A percentile compares a stretch with the other conserved stretches of the same genome.
These are phyloP conservation scores for Colletotrichum brevisporum DNA, from an alignment of 2,329 filamentous ascomycete species.

Conservation along the genomic window DNA sequence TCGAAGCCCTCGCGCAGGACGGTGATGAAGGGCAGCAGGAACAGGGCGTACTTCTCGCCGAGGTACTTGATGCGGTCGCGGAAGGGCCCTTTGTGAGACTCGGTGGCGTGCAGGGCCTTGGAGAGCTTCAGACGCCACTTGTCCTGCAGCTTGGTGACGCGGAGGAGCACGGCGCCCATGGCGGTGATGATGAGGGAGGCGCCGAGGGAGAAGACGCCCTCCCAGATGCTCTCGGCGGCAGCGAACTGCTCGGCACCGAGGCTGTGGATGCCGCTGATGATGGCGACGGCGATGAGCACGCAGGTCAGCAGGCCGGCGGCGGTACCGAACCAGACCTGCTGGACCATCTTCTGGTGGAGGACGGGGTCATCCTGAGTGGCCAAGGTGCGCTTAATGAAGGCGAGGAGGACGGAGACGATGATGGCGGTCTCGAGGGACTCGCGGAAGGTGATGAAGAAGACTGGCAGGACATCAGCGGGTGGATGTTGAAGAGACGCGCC, in stretches of 20 bases:
- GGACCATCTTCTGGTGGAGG: conserved; percentile 68
- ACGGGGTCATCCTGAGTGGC: conserved; percentile 65
- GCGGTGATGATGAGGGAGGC: conserved; percentile 75
- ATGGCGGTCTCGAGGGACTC: conserved; percentile 77
- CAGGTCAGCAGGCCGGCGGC: conserved; percentile 38
- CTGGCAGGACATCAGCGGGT: conserved; percentile 43
- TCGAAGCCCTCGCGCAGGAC: conserved; percentile 83
- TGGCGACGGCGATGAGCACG: conserved; percentile 40
- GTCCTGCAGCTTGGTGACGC: conserved; percentile 75
- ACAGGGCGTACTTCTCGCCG: conserved; percentile 81
- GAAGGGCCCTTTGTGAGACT: conserved; percentile 20
- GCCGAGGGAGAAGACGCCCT: conserved; percentile 73
- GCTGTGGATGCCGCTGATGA: conserved; percentile 59
- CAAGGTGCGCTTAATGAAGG: conserved; percentile 76
- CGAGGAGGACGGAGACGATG: conserved; percentile 75
- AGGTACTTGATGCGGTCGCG: conserved; percentile 38
- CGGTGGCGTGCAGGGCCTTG: conserved; percentile 59
- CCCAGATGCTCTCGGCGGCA: conserved; percentile 75
- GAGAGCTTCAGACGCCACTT: conserved; percentile 78
- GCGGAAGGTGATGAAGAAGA: conserved; percentile 81
- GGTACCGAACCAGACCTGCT: conserved; percentile 71
- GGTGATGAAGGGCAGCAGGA: conserved; percentile 83
- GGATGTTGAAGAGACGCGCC: too few relatives aligned
- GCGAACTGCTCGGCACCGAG: conserved; percentile 70
- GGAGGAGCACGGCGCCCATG: conserved; percentile 75